Conservation (phyloP, 2,329 filamentous ascomycete genomes). For the Phialocephala subalpina region DNA sequence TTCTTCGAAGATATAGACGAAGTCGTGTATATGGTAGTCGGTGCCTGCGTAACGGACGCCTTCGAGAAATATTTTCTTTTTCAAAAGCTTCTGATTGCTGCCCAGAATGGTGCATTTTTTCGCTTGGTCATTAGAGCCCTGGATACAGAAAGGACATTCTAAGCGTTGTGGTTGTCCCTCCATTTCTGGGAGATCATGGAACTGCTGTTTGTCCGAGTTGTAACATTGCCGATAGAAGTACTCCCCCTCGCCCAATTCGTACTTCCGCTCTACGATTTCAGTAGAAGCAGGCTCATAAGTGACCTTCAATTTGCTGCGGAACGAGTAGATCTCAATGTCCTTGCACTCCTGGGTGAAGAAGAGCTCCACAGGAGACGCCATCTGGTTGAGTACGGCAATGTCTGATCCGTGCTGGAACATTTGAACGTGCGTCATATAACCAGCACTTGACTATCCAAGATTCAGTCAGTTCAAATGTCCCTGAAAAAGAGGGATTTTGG, state of each 20-base stretch:
- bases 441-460: background rate
- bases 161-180: background rate
- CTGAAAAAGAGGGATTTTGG: no score
- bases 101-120: background rate
- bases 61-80: background rate
- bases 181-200: constrained; percentile 10
- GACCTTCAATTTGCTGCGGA: constrained; percentile 31
- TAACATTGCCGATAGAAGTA: constrained; percentile 29
- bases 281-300: constrained; percentile 6
- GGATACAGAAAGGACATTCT: background rate
- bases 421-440: constrained; percentile 26
- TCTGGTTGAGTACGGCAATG: constrained; percentile 22
- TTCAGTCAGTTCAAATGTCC: no score
- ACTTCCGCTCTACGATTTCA: background rate
- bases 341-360: constrained; percentile 28
- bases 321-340: constrained; percentile 13
- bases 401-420: constrained; percentile 30
- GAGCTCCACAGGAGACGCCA: constrained; percentile 28
- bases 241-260: background rate
- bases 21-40: constrained; percentile 24
- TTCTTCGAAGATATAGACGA: constrained; percentile 25
- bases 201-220: background rate
- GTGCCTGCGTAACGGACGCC: background rate
- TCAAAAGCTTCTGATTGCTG: background rate
- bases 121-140: background rate